Base-by-base conservation (phyloP, 495 filamentous ascomycete species). In the Sordaria brevicollis region DNA sequence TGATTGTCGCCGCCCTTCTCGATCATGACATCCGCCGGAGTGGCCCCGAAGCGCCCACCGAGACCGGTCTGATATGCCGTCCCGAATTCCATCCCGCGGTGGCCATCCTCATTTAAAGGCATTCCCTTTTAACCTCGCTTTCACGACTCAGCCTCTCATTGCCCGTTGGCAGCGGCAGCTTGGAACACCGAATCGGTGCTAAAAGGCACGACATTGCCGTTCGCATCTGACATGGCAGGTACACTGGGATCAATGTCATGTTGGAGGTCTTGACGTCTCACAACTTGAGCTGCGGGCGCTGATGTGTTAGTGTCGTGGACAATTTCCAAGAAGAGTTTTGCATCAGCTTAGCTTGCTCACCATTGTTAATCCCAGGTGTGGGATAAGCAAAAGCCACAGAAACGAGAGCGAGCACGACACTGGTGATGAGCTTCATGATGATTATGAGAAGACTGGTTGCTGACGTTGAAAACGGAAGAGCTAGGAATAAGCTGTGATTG, bases 341-440 rank as follows among this genome's bases (percentile, higher is more conserved):
- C 13, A 31, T 31, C 25, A 17, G 25, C 49, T 15, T 62, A 5
- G 35, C 35, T 15, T 37, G 79, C 81, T 21, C 68, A 83, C 82
- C 73, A 67, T 76, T 78, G 66, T 67, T 65, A 21, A 71, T 70
- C 2, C 38, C 69, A 72, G 34, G 13, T 2, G 74, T 67, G 41
- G 82, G 79, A 62, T 76, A 76, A 66, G 82, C 84, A 75, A 82
- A 72, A 72, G 81, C 82, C 74, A 83, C 67, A 74, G 83, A 76
- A 76, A 82, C 80, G 69, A 86, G 75, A 67, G 83, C 77, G 76
- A 86, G 70, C 71, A 86, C 67, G 74, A 79, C 70, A 72, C 82
- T 74, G 69, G 80, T 31, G 34, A 80, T 79, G 80, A 82, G 82
- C 82, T 87, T 83, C 85, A 87, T 87, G 71, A 79, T 85, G 81